Conservation (phyloP, 305 asterid species). For the Ruellia speciosa region DNA sequence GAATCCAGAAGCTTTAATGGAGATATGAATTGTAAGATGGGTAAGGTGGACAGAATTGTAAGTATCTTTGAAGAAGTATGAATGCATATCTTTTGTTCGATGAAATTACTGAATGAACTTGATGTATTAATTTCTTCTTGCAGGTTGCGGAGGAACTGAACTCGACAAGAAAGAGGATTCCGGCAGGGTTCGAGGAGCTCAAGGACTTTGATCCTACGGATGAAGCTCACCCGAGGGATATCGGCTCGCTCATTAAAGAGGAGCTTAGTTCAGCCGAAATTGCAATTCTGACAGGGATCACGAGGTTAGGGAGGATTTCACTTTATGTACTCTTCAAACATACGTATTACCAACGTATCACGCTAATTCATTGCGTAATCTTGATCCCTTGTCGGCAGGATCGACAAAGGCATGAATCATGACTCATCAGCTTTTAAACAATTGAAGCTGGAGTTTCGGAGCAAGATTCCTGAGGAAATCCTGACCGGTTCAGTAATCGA, state of each 20-base stretch:
- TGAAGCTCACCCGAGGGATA: not conserved
- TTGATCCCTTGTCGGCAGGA: not conserved
- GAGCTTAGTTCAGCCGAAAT: not conserved
- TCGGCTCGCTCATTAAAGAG: not conserved
- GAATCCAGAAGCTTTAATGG: not conserved
- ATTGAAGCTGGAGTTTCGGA: conserved; percentile 33
- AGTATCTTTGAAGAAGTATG: not conserved
- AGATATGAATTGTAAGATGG: not conserved
- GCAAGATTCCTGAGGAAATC: conserved; percentile 22
- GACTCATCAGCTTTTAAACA: not conserved
- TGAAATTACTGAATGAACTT: not conserved
- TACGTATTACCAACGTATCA: too few relatives aligned
- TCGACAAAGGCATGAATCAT: not conserved
- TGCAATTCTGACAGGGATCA: not conserved
- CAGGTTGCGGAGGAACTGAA: not conserved
- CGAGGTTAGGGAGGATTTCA: not conserved
- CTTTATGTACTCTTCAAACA: too few relatives aligned
- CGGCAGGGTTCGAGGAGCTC: not conserved
- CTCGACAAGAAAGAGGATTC: not conserved
- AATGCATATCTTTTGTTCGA: not conserved
- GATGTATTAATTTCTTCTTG: not conserved
- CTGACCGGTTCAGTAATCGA: conserved; percentile 39
- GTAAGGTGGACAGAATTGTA: not conserved
- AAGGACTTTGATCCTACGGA: not conserved
- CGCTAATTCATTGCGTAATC: too few relatives aligned